These are phyloP conservation scores for Fusarium udum DNA, from an alignment of 2,329 filamentous ascomycete genomes.

Conservation along the genomic window DNA sequence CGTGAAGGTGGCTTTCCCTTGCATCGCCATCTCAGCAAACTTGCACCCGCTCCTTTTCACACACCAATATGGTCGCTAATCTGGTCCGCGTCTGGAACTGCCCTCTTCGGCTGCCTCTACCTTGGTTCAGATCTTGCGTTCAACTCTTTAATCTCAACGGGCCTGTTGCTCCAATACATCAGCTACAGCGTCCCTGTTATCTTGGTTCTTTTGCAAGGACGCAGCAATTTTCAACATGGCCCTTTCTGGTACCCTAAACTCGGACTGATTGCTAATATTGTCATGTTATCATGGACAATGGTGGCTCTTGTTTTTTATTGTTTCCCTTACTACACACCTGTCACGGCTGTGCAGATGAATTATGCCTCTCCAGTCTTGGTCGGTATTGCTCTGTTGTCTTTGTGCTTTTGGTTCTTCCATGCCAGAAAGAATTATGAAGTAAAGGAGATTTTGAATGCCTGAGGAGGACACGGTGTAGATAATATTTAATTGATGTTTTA, in stretches of 20 bases:
- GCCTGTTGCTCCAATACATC: not conserved
- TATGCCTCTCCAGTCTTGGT: not conserved
- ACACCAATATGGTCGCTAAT: not conserved
- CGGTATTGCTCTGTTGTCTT: not conserved
- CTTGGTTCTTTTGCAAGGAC: not conserved
- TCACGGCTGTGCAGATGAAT: not conserved
- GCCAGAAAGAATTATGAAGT: slow-evolving; percentile 3
- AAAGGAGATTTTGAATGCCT: not conserved
- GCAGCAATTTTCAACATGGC: not conserved
- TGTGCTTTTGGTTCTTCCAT: not conserved
- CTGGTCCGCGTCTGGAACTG: not conserved
- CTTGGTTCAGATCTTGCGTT: slow-evolving; percentile 2
- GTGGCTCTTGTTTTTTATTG: slow-evolving; percentile 5
- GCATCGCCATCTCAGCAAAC: not conserved
- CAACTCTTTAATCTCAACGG: slow-evolving; percentile 2
- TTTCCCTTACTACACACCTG: not conserved
- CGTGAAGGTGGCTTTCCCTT: slow-evolving; percentile 7
- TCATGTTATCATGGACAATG: not conserved
- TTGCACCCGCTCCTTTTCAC: not conserved
- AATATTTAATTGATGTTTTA: too few relatives aligned
- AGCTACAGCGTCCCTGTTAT: slow-evolving; percentile 5
- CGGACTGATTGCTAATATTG: not conserved
- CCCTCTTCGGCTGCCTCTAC: slow-evolving; percentile 1
- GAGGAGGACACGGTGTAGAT: not conserved
- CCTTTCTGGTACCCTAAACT: slow-evolving; percentile 2